Evolutionary conservation across 140 eudicot species (phyloP).

Genomic region (Anethum foeniculum): DNA sequence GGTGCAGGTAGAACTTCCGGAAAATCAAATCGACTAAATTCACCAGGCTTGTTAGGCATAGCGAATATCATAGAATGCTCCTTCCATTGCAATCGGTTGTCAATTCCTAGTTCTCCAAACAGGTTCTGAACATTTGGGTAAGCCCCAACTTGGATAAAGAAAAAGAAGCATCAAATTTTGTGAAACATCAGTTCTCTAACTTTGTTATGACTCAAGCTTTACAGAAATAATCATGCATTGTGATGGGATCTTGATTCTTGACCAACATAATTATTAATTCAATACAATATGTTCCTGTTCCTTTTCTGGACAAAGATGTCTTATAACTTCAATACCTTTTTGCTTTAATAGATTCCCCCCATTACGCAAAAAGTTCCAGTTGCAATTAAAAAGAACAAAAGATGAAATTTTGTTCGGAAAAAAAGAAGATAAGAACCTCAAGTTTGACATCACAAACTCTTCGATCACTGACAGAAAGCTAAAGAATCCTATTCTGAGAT

Average conservation of each 20-base stretch:
- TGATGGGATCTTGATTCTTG: not conserved
- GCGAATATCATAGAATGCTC: constrained; percentile 99
- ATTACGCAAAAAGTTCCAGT: not conserved
- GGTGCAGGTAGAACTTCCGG: constrained; percentile 94
- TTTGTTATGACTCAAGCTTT: not conserved
- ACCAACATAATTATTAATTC: not conserved
- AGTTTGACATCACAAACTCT: not conserved
- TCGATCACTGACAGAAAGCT: not conserved
- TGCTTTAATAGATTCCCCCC: not conserved
- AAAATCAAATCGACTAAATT: constrained; percentile 91
- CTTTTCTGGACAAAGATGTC: not conserved
- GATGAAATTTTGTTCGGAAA: not conserved
- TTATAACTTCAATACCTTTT: not conserved
- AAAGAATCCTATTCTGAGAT: not conserved
- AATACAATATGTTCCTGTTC: not conserved
- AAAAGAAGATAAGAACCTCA: not conserved
- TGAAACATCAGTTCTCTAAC: constrained; percentile 19
- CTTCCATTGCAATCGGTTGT: constrained; percentile 97
- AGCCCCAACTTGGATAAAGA: constrained; percentile 68
- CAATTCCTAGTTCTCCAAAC: constrained; percentile 85
- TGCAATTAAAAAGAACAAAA: not conserved
- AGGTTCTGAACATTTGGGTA: constrained; percentile 96
- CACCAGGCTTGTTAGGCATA: constrained; percentile 96
- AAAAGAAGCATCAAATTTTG: not conserved
- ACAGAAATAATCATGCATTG: not conserved